Evolutionary conservation across 140 eudicot genomes (phyloP).

Genomic region (Stevia rebaudiana): DNA sequence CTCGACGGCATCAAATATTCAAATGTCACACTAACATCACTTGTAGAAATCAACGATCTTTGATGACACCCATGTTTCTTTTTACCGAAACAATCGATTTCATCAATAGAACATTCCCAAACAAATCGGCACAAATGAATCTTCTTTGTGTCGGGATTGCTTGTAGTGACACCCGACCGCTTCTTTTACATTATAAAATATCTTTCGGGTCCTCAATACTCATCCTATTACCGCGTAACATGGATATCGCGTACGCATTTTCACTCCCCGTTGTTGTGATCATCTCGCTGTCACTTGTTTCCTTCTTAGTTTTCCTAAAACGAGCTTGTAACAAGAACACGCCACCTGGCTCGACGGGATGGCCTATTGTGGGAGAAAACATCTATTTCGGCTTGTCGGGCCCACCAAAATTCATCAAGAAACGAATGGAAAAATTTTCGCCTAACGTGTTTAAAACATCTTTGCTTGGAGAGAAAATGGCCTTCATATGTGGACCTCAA

Average conservation of each 20-base stretch:
- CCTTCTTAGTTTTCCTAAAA: conserved; percentile 14
- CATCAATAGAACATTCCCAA: background rate
- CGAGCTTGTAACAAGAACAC: background rate
- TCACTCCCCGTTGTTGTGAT: conserved; percentile 23
- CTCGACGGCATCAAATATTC: conserved; percentile 18
- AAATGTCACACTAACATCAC: background rate
- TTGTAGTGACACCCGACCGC: too few relatives aligned
- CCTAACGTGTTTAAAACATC: conserved; percentile 37
- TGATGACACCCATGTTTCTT: conserved; percentile 1
- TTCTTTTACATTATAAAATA: background rate
- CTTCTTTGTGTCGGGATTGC: too few relatives aligned
- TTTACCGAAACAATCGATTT: too few relatives aligned
- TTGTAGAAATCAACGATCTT: conserved; percentile 3
- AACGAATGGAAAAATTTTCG: conserved; percentile 41
- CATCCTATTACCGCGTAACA: conserved; percentile 6
- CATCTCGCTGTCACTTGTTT: too few relatives aligned
- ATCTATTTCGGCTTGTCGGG: conserved; percentile 25
- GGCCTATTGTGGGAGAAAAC: conserved; percentile 57
- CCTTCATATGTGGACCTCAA: conserved; percentile 45
- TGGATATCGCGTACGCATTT: conserved; percentile 27
- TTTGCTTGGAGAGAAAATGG: conserved; percentile 55
- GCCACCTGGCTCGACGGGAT: conserved; percentile 50
- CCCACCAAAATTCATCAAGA: conserved; percentile 38
- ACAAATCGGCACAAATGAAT: background rate
- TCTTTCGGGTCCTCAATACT: too few relatives aligned